These are phyloP conservation scores for Aureobasidium sp. DNA, from an alignment of 2,329 filamentous ascomycete species.

Conservation along the genomic window DNA sequence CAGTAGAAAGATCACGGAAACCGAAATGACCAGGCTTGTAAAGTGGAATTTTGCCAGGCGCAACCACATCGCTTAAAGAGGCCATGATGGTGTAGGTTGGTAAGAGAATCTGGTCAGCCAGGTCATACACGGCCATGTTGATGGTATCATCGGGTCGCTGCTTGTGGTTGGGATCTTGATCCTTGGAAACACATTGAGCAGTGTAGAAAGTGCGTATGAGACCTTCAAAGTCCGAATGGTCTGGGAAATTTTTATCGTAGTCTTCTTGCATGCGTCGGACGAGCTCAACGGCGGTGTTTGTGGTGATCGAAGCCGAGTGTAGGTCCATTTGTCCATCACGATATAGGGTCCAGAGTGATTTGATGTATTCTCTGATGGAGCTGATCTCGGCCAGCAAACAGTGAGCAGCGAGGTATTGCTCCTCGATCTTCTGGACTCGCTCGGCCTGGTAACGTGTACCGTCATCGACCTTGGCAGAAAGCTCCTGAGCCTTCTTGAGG, in stretches of 20 bases:
- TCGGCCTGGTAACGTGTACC: not conserved
- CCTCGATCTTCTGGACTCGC: not conserved
- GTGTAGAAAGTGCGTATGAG: not conserved
- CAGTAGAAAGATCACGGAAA: not conserved
- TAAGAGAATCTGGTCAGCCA: not conserved
- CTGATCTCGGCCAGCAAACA: not conserved
- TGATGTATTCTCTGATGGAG: not conserved
- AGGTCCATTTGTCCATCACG: not conserved
- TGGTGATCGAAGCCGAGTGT: not conserved
- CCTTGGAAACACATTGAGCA: not conserved
- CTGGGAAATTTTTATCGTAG: not conserved
- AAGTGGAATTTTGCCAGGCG: not conserved
- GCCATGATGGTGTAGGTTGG: not conserved
- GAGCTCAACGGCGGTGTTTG: not conserved
- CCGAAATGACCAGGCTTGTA: not conserved
- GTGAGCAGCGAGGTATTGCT: not conserved
- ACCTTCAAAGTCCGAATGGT: not conserved
- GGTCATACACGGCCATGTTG: not conserved
- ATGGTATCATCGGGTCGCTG: not conserved
- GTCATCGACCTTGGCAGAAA: not conserved
- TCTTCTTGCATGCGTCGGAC: not conserved
- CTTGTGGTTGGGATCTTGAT: not conserved
- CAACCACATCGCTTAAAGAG: not conserved
- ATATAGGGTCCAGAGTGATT: not conserved
- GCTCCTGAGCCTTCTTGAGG: not conserved